phyloP scores from a whole-genome alignment of 768 basidiomycete species.

The Lactarius trivialis region DNA sequence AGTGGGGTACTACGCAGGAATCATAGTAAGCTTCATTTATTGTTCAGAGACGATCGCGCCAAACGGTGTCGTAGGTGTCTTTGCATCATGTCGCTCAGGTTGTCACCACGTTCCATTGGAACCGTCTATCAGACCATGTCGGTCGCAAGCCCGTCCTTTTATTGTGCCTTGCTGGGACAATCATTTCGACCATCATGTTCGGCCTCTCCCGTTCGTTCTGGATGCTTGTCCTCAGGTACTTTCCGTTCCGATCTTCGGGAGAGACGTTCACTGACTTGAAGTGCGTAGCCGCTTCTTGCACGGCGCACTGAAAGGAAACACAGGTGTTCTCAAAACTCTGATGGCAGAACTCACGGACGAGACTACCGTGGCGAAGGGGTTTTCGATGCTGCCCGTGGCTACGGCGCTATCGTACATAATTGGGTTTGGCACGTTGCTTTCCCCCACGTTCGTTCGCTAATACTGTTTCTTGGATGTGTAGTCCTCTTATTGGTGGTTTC shows the following conservation, averaged over 20 bases:
- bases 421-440: not conserved
- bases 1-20: constrained; percentile 33
- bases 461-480: constrained; percentile 15
- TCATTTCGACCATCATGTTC: constrained; percentile 31
- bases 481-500: constrained; percentile 23
- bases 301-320: constrained; percentile 35
- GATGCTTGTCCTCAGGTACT: constrained; percentile 20
- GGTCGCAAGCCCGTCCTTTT: constrained; percentile 29
- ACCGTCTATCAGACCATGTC: constrained; percentile 39
- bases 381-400: constrained; percentile 28
- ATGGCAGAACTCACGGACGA: constrained; percentile 45
- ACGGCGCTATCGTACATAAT: constrained; percentile 3
- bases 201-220: constrained; percentile 33
- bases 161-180: constrained; percentile 31
- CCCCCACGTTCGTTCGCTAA: not conserved
- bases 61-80: constrained; percentile 33
- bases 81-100: constrained; percentile 42
- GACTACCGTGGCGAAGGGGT: constrained; percentile 38
- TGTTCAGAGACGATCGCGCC: not conserved
- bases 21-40: constrained; percentile 35
- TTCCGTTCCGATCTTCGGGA: not conserved
- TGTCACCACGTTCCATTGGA: constrained; percentile 40
- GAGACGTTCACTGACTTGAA: not conserved
- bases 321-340: constrained; percentile 28
- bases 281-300: constrained; percentile 22